Conservation (phyloP, 805 yeast species). For the Zygoascus biomembranicola region DNA sequence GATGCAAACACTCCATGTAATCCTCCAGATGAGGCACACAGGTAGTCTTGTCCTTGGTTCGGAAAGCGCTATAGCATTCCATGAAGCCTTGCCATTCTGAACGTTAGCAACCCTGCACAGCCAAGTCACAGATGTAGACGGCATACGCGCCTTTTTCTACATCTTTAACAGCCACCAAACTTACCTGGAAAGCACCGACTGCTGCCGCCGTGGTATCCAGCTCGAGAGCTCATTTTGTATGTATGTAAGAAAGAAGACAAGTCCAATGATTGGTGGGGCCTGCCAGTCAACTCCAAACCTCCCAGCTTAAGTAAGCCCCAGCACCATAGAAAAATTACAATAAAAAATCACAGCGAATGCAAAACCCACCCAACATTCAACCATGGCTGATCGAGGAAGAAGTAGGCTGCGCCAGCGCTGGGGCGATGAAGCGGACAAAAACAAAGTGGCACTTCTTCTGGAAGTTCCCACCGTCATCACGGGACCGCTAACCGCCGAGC, state of each 20-base stretch:
- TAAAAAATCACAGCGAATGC: neutral
- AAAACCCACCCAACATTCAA: neutral
- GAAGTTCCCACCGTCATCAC: conserved; percentile 36
- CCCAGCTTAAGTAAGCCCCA: neutral
- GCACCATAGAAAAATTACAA: neutral
- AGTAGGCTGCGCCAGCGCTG: neutral
- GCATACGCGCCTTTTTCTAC: neutral
- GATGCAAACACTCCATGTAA: conserved; percentile 44
- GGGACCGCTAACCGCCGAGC: conserved; percentile 61
- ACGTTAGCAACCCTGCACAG: neutral
- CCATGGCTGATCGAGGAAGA: neutral
- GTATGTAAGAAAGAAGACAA: conserved; percentile 2
- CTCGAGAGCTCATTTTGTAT: conserved; percentile 29
- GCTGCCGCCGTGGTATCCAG: conserved; percentile 36
- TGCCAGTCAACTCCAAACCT: neutral
- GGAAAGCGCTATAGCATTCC: conserved; percentile 38
- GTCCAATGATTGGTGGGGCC: conserved; percentile 7
- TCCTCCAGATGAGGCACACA: conserved; percentile 39
- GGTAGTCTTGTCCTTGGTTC: conserved; percentile 29
- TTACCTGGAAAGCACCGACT: conserved; percentile 39
- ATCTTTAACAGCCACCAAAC: conserved; percentile 9
- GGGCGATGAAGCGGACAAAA: conserved; percentile 8
- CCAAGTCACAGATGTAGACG: neutral
- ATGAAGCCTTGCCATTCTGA: conserved; percentile 38
- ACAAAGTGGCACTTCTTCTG: conserved; percentile 21